Evolutionary conservation across 108 stramenopile genomes (phyloP).

Genomic region (Fistulifera solaris): DNA sequence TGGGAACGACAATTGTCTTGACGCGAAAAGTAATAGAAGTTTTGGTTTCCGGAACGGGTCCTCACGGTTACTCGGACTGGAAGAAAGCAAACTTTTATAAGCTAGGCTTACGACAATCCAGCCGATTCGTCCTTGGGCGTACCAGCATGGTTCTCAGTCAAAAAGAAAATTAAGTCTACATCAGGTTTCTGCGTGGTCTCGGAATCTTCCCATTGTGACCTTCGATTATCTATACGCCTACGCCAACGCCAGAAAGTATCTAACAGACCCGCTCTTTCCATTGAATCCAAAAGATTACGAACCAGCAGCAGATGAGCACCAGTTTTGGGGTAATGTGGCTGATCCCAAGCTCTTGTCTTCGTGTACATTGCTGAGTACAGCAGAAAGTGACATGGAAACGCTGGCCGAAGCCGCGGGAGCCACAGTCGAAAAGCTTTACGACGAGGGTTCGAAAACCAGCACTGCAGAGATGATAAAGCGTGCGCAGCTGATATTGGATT

Average conservation of each 20-base stretch:
- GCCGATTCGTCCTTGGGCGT: background rate
- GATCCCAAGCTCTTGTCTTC: conserved; percentile 6
- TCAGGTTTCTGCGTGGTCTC: conserved; percentile 14
- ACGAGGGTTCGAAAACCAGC: background rate
- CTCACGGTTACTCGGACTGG: background rate
- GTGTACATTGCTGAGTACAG: conserved; percentile 9
- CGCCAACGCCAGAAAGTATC: background rate
- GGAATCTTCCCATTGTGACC: conserved; percentile 8
- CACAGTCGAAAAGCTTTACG: background rate
- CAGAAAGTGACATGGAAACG: conserved; percentile 6
- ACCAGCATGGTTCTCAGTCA: conserved; percentile 4
- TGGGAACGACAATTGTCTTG: conserved; percentile 13
- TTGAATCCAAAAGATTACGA: conserved; percentile 6
- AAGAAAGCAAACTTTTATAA: too few relatives aligned
- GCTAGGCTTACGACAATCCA: too few relatives aligned
- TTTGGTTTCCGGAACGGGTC: background rate
- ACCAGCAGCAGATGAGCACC: background rate
- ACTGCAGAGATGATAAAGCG: too few relatives aligned
- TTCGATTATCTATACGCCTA: background rate
- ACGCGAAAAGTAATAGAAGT: conserved; percentile 1
- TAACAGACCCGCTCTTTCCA: conserved; percentile 2
- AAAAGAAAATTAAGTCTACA: conserved; percentile 1
- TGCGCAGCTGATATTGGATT: too few relatives aligned
- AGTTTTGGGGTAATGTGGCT: conserved; percentile 13
- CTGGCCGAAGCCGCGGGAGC: conserved; percentile 7